Base-by-base conservation (phyloP, 331 rosid genomes). In the Pyrus hybrid region DNA sequence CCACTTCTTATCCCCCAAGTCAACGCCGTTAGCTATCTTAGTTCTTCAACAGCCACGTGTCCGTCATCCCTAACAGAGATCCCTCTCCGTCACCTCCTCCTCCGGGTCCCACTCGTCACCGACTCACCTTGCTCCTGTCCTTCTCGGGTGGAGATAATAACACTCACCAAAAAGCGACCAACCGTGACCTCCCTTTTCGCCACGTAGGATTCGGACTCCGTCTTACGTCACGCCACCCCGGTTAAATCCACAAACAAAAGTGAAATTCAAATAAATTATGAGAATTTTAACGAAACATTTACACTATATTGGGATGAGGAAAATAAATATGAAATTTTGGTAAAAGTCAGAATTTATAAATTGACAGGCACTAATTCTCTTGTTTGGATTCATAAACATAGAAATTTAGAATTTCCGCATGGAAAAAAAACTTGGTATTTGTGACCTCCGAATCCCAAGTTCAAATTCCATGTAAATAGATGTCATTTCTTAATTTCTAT, bases 151-250 rank as follows among this genome's bases (percentile, higher is more conserved):
- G n/a, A 20, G 84, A 85, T 80, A 82, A 82, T 76, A 45, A 14
- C 51, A 65, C 77, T 51, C 22, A 35, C 29, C 21, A 75, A 76
- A 84, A 81, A 70, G 80, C 65, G 4, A 45, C 86, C 79, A 81
- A 84, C 68, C 5, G 67, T 14, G 29, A 7, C 69, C 72, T 43
- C 22, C 13, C 6, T 65, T 60, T 77, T 68, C 29, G 29, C 80
- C 88, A 80, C 68, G 74, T 77, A 6, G 54, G 86, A 63, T 66
- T 49, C 21, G 12, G 2, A 3, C 28, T 25, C 33, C 9, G 3
- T 77, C 78, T 64, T 18, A 74, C 79, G 83, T 72, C 83, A 71
- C 76, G 11, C 67, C 67, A 22, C 13, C 3, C 3, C n/a, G 17
- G 18, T 33, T 18, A 5, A 11, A 17, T 47, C 16, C 43, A 29